Base-by-base conservation (phyloP, 2,329 filamentous ascomycete genomes). In the Incumbomyces delicatus region DNA sequence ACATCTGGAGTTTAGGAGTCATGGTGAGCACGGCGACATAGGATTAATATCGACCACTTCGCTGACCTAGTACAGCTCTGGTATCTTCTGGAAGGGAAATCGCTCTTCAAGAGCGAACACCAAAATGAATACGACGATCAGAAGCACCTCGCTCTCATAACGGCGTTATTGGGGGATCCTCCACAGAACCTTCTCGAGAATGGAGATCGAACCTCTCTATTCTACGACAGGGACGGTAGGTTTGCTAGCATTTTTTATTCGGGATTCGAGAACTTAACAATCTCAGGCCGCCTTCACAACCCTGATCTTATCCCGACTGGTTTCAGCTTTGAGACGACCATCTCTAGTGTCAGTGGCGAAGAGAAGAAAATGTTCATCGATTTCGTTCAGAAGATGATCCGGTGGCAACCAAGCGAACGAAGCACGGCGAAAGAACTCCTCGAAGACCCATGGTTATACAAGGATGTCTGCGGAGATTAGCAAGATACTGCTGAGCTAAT, bases 1-100 rank as follows among this genome's bases (percentile, higher is more conserved):
- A 68, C 57, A 66, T 69, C 46, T 68, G 64, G 66, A 68, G 66
- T 51, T 46, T 68, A 46, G 62, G 63, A 49, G 58, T 64, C 50
- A 48, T 69, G 50, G 33, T 36, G 4, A 18, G 33, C 11, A 11
- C 11, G 22, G 22, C 4, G 22, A 27, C 22, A 27, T 27, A n/a
- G n/a, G 22, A 4, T 27, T 27, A 4, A 8, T 27, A 8, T 27
- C 22, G 8, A 27, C 5, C 22, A 27, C 5, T 27, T 27, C 5
- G 8, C 22, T 27, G 22, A 27, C 22, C 22, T 27, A 27, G 8
- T 27, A 27, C 22, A 27, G 22, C 22, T 27, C 8, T 27, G 22
- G 22, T 4, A 27, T 27, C 22, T 27, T 4, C 22, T 27, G 8
- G 22, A 27, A 8, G 22, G 22, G 22, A 27, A 27, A 27, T 8